A percentile compares a stretch with the other conserved stretches of the same genome.
Evolutionary conservation across 306 rosid species (phyloP).

Genomic region (Prunus campanulata): DNA sequence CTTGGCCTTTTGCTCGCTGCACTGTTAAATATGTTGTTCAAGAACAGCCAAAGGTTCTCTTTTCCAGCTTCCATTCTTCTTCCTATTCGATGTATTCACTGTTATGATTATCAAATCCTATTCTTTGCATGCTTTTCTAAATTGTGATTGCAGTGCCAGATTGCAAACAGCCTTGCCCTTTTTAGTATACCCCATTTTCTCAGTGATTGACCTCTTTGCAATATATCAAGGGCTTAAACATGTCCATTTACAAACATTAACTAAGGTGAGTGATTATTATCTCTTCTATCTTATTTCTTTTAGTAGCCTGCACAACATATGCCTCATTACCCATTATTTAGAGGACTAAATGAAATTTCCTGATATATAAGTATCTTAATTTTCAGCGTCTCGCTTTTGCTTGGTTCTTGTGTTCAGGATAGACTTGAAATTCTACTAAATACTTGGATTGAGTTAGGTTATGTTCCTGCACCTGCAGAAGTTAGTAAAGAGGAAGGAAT

Average conservation of each 20-base stretch:
- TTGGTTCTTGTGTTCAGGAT: constrained; percentile 54
- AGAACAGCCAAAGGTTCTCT: constrained; percentile 56
- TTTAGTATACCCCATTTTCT: constrained; percentile 70
- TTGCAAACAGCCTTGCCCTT: constrained; percentile 59
- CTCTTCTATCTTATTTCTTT: not conserved
- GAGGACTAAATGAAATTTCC: not conserved
- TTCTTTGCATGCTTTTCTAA: constrained; percentile 30
- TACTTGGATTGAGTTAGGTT: constrained; percentile 73
- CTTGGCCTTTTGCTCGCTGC: constrained; percentile 85
- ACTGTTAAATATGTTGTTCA: constrained; percentile 56
- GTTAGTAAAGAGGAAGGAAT: constrained; percentile 80
- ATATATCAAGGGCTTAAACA: constrained; percentile 80
- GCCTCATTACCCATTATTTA: not conserved
- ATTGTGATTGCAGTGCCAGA: constrained; percentile 39
- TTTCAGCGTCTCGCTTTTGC: not conserved
- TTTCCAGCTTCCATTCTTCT: constrained; percentile 15
- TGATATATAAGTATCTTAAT: not conserved
- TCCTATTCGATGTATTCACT: not conserved
- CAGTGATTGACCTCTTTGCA: constrained; percentile 80
- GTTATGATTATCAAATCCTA: not conserved
- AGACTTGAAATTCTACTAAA: constrained; percentile 80
- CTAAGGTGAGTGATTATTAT: constrained; percentile 52
- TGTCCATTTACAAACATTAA: constrained; percentile 83
- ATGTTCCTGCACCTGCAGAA: constrained; percentile 80
- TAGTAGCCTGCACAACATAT: not conserved